Percentiles rank a stretch among this genome's conserved stretches.
Conservation (phyloP, 805 yeast species). For the Tetrapisispora fleetii region DNA sequence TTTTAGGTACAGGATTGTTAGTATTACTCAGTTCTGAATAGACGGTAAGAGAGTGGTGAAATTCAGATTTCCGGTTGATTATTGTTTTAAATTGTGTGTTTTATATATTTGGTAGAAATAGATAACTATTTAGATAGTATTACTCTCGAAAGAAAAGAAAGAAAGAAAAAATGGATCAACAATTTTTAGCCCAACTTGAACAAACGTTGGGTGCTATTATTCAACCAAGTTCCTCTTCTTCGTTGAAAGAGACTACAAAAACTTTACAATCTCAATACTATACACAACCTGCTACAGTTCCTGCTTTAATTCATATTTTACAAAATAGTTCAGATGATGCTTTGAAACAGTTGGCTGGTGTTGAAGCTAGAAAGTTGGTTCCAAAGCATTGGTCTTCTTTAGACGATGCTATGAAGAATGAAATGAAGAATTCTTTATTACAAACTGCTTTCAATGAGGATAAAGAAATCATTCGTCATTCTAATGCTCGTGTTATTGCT, state of each 20-base stretch:
- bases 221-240: slow-evolving; percentile 66
- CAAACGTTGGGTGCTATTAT: slow-evolving; percentile 68
- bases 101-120: no score
- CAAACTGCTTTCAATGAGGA: slow-evolving; percentile 58
- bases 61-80: no score
- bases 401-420: slow-evolving; percentile 40
- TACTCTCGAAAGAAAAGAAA: no score
- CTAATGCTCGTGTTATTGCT: slow-evolving; percentile 80
- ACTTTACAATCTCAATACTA: slow-evolving; percentile 67
- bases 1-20: neutral
- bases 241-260: slow-evolving; percentile 70
- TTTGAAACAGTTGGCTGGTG: slow-evolving; percentile 87
- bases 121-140: no score
- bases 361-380: slow-evolving; percentile 84
- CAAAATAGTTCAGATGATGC: slow-evolving; percentile 61
- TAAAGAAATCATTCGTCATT: slow-evolving; percentile 66
- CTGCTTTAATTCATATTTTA: slow-evolving; percentile 73
- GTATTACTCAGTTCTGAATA: neutral
- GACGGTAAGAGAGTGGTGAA: neutral
- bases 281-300: slow-evolving; percentile 59
- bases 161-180: slow-evolving; percentile 61
- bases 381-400: slow-evolving; percentile 51
- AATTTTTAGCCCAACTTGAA: slow-evolving; percentile 61
- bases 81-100: no score
- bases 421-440: slow-evolving; percentile 60